Conservation (phyloP, 495 filamentous ascomycete genomes). For the Cenococcum geophilum region DNA sequence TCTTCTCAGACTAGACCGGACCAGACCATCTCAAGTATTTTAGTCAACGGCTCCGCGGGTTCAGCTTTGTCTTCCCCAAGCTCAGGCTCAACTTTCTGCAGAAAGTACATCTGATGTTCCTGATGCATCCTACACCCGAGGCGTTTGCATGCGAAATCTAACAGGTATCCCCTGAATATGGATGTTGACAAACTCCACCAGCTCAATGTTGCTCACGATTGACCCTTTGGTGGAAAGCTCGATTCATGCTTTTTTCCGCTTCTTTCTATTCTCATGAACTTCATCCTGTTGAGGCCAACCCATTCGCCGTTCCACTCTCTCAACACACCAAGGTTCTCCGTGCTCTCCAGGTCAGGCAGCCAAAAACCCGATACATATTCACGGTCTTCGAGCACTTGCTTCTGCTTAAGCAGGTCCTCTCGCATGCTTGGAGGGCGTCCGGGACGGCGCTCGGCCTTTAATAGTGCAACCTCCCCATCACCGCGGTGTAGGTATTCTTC, state of each 20-base stretch:
- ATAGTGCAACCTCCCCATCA: constrained; percentile 63
- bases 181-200: background rate
- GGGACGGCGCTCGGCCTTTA: constrained; percentile 69
- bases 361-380: constrained; percentile 83
- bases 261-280: constrained; percentile 42
- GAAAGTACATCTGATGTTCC: no score
- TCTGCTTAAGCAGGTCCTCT: constrained; percentile 70
- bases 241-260: constrained; percentile 31
- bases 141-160: no score
- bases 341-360: constrained; percentile 56
- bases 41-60: no score
- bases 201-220: constrained; percentile 16
- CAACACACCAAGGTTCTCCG: constrained; percentile 49
- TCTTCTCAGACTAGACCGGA: background rate
- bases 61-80: no score
- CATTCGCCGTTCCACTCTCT: constrained; percentile 58
- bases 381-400: constrained; percentile 61
- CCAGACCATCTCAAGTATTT: no score
- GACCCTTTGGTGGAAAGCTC: constrained; percentile 39
- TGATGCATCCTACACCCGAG: no score
- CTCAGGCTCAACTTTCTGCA: no score
- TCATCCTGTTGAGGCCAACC: constrained; percentile 53
- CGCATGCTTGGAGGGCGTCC: constrained; percentile 72
- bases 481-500: constrained; percentile 66
- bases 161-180: no score